Evolutionary conservation across 2,329 filamentous ascomycete species (phyloP).

Genomic region (Geosmithia morbida): DNA sequence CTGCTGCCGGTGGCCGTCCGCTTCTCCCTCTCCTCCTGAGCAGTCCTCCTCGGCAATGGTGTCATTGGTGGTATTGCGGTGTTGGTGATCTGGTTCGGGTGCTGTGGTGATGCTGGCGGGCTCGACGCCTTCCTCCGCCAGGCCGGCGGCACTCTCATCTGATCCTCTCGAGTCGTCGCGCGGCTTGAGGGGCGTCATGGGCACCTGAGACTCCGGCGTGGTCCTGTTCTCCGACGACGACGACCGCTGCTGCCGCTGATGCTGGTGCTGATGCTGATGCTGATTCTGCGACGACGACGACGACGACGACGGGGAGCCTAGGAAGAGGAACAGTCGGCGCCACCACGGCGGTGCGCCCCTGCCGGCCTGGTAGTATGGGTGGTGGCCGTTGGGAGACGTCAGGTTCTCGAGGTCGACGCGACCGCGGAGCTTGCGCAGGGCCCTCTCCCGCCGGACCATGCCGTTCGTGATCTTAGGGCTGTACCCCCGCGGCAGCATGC

Average conservation of each 20-base stretch:
- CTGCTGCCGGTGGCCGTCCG: not conserved
- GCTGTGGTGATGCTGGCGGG: not conserved
- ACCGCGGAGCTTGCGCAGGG: slow-evolving; percentile 46
- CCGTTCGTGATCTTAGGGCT: slow-evolving; percentile 63
- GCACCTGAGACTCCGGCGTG: slow-evolving; percentile 6
- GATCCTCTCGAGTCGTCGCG: not conserved
- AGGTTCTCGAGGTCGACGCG: slow-evolving; percentile 28
- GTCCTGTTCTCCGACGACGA: not conserved
- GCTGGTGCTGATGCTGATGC: too few relatives aligned
- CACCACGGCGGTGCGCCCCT: too few relatives aligned
- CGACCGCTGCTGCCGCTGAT: too few relatives aligned
- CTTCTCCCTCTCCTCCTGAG: not conserved
- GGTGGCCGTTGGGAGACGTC: not conserved
- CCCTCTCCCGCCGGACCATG: slow-evolving; percentile 72
- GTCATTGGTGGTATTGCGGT: not conserved
- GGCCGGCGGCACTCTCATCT: not conserved
- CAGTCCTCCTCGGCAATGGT: not conserved
- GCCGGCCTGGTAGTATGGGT: not conserved
- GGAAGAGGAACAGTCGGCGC: too few relatives aligned
- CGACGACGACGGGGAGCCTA: too few relatives aligned
- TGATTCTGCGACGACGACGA: too few relatives aligned
- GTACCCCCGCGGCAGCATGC: slow-evolving; percentile 55
- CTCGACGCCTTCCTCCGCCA: not conserved
- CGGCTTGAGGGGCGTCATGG: slow-evolving; percentile 10
- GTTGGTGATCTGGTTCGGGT: too few relatives aligned